Evolutionary conservation across 768 basidiomycete genomes (phyloP).

Genomic region (Mycena galopus): DNA sequence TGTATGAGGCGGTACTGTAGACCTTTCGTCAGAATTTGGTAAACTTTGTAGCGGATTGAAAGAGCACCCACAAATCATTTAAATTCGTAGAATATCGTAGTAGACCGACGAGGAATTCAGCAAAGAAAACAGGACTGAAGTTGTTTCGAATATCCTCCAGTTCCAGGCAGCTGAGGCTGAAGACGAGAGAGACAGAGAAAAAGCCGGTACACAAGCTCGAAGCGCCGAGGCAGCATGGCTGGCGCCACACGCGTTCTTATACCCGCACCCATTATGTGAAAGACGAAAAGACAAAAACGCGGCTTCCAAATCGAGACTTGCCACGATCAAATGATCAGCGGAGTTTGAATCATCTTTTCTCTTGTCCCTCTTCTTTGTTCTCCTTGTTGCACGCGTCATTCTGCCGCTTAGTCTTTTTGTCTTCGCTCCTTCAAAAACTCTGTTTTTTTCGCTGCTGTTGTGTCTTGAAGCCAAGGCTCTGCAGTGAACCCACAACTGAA

Average conservation of each 20-base stretch:
- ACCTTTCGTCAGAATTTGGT: not conserved
- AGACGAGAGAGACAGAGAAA: not conserved
- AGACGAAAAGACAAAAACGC: constrained; percentile 7
- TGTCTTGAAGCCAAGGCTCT: too few relatives aligned
- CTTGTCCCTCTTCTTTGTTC: not conserved
- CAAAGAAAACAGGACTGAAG: too few relatives aligned
- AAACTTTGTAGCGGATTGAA: too few relatives aligned
- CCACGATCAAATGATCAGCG: too few relatives aligned
- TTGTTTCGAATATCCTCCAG: too few relatives aligned
- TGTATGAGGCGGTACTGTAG: not conserved
- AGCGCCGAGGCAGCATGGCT: not conserved
- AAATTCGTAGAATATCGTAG: too few relatives aligned
- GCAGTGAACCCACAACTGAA: too few relatives aligned
- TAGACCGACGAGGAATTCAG: too few relatives aligned
- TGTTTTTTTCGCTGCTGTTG: not conserved
- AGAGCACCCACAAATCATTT: too few relatives aligned
- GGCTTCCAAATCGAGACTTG: not conserved
- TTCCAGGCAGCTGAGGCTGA: not conserved
- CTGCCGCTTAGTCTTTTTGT: not conserved
- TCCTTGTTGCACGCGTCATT: not conserved
- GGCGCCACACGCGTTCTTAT: not conserved
- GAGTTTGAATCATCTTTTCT: not conserved
- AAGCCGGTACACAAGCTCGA: not conserved
- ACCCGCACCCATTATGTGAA: not conserved
- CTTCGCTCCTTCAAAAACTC: not conserved